A percentile compares a stretch with the other conserved stretches of the same genome.
These are phyloP conservation scores for Fonsecaea pedrosoi DNA, from an alignment of 2,329 filamentous ascomycete genomes.

Conservation along the genomic window DNA sequence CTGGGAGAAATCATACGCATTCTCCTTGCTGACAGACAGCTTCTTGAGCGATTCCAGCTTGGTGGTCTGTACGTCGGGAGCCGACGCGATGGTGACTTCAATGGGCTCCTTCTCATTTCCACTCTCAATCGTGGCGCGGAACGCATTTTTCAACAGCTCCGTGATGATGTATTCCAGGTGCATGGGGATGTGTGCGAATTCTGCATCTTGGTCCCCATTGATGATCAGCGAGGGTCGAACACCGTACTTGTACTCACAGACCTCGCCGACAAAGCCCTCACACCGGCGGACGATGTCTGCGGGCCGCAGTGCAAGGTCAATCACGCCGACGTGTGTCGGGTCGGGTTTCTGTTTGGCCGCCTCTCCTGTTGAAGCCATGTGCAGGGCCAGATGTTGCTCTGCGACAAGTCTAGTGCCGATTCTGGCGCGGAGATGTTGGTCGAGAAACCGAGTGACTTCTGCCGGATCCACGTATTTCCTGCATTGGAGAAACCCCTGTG, in stretches of 20 bases:
- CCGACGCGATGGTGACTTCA: slow-evolving; percentile 86
- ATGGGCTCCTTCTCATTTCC: slow-evolving; percentile 80
- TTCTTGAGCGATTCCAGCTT: slow-evolving; percentile 39
- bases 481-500: slow-evolving; percentile 90
- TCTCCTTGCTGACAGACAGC: slow-evolving; percentile 35
- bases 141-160: slow-evolving; percentile 95
- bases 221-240: slow-evolving; percentile 80
- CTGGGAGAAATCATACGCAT: slow-evolving; percentile 38
- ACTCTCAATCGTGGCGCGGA: slow-evolving; percentile 87
- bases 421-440: slow-evolving; percentile 89
- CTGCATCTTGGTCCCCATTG: slow-evolving; percentile 84
- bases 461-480: slow-evolving; percentile 81
- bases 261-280: slow-evolving; percentile 89
- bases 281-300: slow-evolving; percentile 82
- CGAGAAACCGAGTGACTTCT: slow-evolving; percentile 89
- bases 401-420: slow-evolving; percentile 94
- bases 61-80: slow-evolving; percentile 58
- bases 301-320: slow-evolving; percentile 86
- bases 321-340: slow-evolving; percentile 85
- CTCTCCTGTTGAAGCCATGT: slow-evolving; percentile 76
- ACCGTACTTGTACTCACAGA: slow-evolving; percentile 95
- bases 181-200: slow-evolving; percentile 91
- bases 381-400: slow-evolving; percentile 94
- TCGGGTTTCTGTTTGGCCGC: slow-evolving; percentile 54
- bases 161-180: slow-evolving; percentile 98